These are phyloP conservation scores for Cyphellophora europaea DNA, from an alignment of 2,329 filamentous ascomycete species.

Conservation along the genomic window DNA sequence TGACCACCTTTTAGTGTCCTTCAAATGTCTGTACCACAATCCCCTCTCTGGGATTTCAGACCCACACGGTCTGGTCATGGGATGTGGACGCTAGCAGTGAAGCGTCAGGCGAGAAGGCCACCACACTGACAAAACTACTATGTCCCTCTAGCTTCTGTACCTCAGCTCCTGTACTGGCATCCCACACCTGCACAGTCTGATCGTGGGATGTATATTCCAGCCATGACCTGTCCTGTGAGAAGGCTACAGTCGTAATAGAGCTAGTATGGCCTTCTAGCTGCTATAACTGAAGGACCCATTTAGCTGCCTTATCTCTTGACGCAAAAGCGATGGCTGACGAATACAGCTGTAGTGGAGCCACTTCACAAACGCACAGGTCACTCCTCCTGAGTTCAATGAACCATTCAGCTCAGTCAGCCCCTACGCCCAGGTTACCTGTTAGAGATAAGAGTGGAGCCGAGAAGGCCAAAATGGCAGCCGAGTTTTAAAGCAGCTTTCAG, in stretches of 20 bases:
- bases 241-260: slow-evolving; percentile 10
- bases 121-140: slow-evolving; percentile 9
- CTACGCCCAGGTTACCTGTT: too few species aligned
- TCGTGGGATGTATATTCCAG: slow-evolving; percentile 15
- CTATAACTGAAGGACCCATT: background rate
- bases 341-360: too few species aligned
- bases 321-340: too few species aligned
- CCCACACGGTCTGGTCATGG: slow-evolving; percentile 12
- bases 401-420: too few species aligned
- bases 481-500: too few species aligned
- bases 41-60: slow-evolving; percentile 6
- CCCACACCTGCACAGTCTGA: slow-evolving; percentile 14
- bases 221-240: slow-evolving; percentile 15
- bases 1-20: too few species aligned
- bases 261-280: slow-evolving; percentile 9
- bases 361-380: too few species aligned
- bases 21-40: slow-evolving; percentile 1
- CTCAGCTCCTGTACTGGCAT: slow-evolving; percentile 7
- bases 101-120: slow-evolving; percentile 22
- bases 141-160: slow-evolving; percentile 17
- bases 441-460: too few species aligned
- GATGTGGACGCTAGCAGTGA: slow-evolving; percentile 20
- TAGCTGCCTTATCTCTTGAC: too few species aligned
- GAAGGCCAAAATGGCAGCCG: too few species aligned
- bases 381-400: too few species aligned